Evolutionary conservation across 2,329 filamentous ascomycete genomes (phyloP).

Genomic region (Penicillium psychrosexuale): DNA sequence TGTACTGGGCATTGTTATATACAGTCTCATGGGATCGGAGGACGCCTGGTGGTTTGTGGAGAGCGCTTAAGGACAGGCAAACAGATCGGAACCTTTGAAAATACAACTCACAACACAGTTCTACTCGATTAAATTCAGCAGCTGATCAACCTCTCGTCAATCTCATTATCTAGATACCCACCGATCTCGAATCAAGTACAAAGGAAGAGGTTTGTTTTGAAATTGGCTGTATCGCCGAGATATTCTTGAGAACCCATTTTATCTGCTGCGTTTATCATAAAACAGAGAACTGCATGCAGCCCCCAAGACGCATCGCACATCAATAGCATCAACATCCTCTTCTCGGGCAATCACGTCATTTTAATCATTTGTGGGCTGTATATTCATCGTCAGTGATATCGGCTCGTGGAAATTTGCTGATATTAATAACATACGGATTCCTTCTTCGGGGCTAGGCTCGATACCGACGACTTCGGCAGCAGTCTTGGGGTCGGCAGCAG

Average conservation of each 20-base stretch:
- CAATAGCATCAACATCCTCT: constrained; percentile 11
- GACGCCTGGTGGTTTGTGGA: background rate
- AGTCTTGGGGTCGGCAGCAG: constrained; percentile 43
- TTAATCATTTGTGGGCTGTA: constrained; percentile 37
- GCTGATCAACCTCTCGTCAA: background rate
- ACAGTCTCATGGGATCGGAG: constrained; percentile 1
- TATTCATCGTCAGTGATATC: constrained; percentile 24
- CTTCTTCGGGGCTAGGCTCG: constrained; percentile 59
- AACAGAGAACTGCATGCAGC: constrained; percentile 19
- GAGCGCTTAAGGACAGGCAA: background rate
- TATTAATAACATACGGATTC: constrained; percentile 48
- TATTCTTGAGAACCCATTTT: constrained; percentile 12
- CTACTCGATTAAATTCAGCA: background rate
- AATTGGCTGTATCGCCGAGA: background rate
- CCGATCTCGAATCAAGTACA: background rate
- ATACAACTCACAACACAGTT: no score
- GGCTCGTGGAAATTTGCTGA: constrained; percentile 24
- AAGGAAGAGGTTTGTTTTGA: background rate
- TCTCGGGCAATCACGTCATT: constrained; percentile 12
- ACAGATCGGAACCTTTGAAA: background rate
- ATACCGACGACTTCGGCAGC: constrained; percentile 64
- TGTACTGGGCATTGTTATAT: constrained; percentile 1
- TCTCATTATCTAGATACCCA: background rate
- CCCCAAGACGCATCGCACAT: constrained; percentile 12
- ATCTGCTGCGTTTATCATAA: constrained; percentile 26